Base-by-base conservation (phyloP, 257 asterid species). In the Schizonepeta tenuifolia region DNA sequence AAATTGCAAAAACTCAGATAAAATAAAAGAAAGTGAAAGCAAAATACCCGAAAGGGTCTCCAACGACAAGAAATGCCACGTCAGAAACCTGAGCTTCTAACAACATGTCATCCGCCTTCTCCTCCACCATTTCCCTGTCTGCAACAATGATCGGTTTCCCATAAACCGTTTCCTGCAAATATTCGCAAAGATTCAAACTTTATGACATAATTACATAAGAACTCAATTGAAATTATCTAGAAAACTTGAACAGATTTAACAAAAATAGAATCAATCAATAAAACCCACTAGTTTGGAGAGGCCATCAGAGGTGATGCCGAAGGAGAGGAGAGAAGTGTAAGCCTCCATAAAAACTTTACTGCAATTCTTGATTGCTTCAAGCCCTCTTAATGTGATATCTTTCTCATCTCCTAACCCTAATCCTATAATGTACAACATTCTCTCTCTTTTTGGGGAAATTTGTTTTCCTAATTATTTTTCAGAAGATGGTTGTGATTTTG, bases 291-390 rank as follows among this genome's bases (percentile, higher is more conserved):
- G 77, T 60, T 82, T 81, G 55, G 95, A 86, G 64, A 89, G 90
- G 70, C 97, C 99, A 60, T 88, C 73, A 20, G 87, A 59, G 22
- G 96, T 79, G 72, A 91, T 80, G 20, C 97, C 98, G 35, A 93
- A 93, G 68, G 97, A 89, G 74, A 94, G 97, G 35, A 91, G 96
- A 68, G 98, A 93, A 77, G 96, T 91, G 83, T 94, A 94, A 15
- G 97, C 99, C 81, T 94, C 99, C 62, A 91, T 91, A 70, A 83
- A 94, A 9, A 91, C 88, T 81, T 86, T 88, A 71, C 73, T 80
- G 76, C 92, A 88, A 75, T 71, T 89, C 78, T 81, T 79, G 72
- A 94, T 88, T 2, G 97, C 91, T 80, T 94, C 97, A 38, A 91
- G 95, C 13, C 97, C 99, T 82, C 85, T 88, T 78, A 94, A 53